phyloP scores from a whole-genome alignment of 2,329 filamentous ascomycete species.

The Bisporella sp. region DNA sequence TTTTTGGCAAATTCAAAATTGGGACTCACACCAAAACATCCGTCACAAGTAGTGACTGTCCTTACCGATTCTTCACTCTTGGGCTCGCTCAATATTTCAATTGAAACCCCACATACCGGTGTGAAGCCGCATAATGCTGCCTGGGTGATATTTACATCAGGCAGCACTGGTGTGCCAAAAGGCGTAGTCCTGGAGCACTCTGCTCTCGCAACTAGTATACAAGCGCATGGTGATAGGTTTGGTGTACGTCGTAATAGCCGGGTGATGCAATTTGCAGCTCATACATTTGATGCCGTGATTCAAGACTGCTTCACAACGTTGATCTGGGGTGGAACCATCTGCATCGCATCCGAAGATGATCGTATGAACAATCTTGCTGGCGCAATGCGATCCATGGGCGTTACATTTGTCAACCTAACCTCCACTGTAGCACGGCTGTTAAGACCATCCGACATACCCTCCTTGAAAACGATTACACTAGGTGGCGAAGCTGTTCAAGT shows the following conservation, averaged over 20 bases:
- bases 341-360: constrained; percentile 8
- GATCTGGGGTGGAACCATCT: constrained; percentile 6
- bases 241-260: constrained; percentile 2
- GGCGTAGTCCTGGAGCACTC: constrained; percentile 29
- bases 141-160: constrained; percentile 11
- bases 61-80: not conserved
- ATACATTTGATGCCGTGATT: constrained; percentile 9
- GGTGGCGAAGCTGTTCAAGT: no score
- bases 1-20: no score
- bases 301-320: not conserved
- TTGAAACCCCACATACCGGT: no score
- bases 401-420: not conserved
- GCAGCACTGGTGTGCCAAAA: constrained; percentile 11
- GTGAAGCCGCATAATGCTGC: not conserved
- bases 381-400: constrained; percentile 2
- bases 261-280: constrained; percentile 8
- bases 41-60: no score
- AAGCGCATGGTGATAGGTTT: not conserved
- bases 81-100: no score
- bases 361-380: not conserved
- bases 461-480: not conserved
- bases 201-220: constrained; percentile 7
- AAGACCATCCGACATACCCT: not conserved
- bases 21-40: no score
- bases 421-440: constrained; percentile 1